Percentiles rank a stretch among this genome's conserved stretches.
Conservation (phyloP, 2,329 filamentous ascomycete genomes). For the Nigrospora oryzae region DNA sequence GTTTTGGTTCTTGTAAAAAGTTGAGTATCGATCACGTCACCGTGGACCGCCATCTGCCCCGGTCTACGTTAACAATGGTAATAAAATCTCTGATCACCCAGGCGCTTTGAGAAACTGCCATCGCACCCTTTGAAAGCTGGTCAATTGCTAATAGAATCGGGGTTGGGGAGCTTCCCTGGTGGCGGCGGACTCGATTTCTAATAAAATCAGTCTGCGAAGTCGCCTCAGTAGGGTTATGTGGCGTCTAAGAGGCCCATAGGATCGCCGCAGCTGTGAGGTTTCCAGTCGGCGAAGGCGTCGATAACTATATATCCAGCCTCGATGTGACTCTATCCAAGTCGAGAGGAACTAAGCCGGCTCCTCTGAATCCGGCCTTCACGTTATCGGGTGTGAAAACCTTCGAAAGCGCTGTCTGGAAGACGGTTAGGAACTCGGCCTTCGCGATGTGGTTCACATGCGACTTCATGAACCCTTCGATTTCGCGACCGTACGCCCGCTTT, state of each 20-base stretch:
- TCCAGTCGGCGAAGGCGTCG: neutral
- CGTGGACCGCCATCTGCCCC: too few relatives aligned
- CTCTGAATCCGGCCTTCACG: too few relatives aligned
- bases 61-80: too few relatives aligned
- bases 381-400: too few relatives aligned
- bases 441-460: too few relatives aligned
- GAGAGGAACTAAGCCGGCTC: neutral
- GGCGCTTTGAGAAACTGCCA: neutral
- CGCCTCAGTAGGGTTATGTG: neutral
- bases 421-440: too few relatives aligned
- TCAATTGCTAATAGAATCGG: neutral
- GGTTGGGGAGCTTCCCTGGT: neutral
- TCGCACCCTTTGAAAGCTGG: neutral
- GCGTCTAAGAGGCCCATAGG: neutral
- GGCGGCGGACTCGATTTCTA: neutral
- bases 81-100: too few relatives aligned
- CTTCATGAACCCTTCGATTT: conserved; percentile 1
- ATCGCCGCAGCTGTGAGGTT: neutral
- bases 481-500: too few relatives aligned
- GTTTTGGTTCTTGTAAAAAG: too few relatives aligned
- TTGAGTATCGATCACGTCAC: too few relatives aligned
- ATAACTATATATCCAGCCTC: neutral
- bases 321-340: neutral
- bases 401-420: too few relatives aligned
- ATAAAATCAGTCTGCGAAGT: neutral